Percentiles rank a stretch among this genome's conserved stretches.
These are phyloP conservation scores for Botrytis pseudocinerea DNA, from an alignment of 2,329 filamentous ascomycete genomes.

Conservation along the genomic window DNA sequence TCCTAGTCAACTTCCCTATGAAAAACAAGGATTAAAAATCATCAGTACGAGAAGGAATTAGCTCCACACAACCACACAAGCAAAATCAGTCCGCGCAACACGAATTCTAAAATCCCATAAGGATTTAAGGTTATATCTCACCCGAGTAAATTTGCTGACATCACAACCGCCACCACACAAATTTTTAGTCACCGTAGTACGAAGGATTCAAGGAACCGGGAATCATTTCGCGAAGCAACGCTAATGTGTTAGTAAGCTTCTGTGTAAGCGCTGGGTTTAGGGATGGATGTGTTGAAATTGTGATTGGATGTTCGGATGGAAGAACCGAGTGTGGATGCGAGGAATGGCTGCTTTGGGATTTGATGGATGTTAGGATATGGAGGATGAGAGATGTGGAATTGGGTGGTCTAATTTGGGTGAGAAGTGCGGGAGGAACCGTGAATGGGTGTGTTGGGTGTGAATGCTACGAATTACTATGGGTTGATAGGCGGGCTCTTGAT, in stretches of 20 bases:
- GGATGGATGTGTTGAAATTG: neutral
- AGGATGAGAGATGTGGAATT: no score
- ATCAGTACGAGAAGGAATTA: conserved; percentile 1
- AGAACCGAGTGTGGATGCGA: neutral
- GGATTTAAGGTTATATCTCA: neutral
- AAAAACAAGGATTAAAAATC: neutral
- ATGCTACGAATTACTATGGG: neutral
- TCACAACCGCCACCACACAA: neutral
- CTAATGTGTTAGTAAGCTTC: neutral
- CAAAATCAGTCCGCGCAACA: neutral
- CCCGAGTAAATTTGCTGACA: neutral
- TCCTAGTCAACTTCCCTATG: no score
- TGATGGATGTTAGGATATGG: neutral
- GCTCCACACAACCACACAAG: neutral
- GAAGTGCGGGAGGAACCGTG: neutral
- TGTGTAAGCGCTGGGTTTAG: neutral
- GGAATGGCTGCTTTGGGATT: neutral
- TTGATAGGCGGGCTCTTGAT: neutral
- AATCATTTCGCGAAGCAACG: neutral
- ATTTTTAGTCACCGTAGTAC: neutral
- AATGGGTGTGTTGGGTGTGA: no score
- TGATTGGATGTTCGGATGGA: neutral
- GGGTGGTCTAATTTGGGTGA: neutral
- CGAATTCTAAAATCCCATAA: neutral
- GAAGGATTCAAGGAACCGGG: neutral